Base-by-base conservation (phyloP, 2,329 filamentous ascomycete genomes). In the Emericellopsis atlantica region DNA sequence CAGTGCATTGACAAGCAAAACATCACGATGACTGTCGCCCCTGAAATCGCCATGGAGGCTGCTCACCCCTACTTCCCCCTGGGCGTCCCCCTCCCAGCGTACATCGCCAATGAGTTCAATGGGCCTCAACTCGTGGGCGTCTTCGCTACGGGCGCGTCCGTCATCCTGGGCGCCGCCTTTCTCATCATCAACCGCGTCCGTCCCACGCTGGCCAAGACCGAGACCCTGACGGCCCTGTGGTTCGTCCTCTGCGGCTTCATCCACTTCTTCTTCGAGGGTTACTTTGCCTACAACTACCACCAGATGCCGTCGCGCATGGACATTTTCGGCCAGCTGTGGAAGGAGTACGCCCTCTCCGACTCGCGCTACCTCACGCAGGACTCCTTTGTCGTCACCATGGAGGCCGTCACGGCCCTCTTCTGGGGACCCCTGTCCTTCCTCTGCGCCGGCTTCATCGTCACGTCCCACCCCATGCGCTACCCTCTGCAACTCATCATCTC, bases 61-160 rank as follows among this genome's bases (percentile, higher is more conserved):
- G 3, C 22, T 14, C 81, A 88, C 55, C 81, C 82, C 1, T 89
- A 84, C 62, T 87, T 82, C 53, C 84, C 84, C 5, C 54, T 79
- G 18, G 72, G 76, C 40, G 70, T 76, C 32, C 61, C 66, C 15
- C 73, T 90, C 43, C 60, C 69, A 3, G 71, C 67, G 45, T 88
- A 84, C 58, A 61, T 76, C 35, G 71, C 78, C 49, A 89, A 89
- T 55, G 71, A 78, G 44, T 69, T 71, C 53, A 65, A 70, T 37
- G 70, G 82, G 5, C 54, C 70, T 1, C 62, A 69, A 5, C 68
- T 89, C 6, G 67, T 86, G 10, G 57, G 60, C 32, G 65, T 67
- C 41, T 87, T 88, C 50, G 66, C 69, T 10, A 61, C 63, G 5
- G 72, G 71, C 18, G 77, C 74, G 51, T 58, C 64, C 0, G 59